Base-by-base conservation (phyloP, 805 yeast genomes). In the Saturnispora halmiae region DNA sequence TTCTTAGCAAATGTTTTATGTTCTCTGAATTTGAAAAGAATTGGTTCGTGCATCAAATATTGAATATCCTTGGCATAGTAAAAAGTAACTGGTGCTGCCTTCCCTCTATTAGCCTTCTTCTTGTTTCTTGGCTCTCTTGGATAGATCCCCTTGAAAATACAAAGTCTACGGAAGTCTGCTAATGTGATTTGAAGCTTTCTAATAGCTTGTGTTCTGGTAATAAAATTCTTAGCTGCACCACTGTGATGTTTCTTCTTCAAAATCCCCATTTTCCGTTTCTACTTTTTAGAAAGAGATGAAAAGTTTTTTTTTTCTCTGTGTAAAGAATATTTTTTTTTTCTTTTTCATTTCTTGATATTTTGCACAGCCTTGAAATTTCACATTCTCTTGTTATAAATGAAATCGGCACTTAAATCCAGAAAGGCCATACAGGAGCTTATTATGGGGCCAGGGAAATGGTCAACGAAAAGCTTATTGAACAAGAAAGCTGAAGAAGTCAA, bases 71-170 rank as follows among this genome's bases (percentile, higher is more conserved):
- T 92, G 48, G 81, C 62, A 61, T 87, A 90, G 66, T 92, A 92
- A 60, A 92, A 94, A 3, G 98, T 92, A 19, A 82, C 82, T 35
- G 95, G 95, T 20, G 94, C 94, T 6, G 96, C 85, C n/a, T 95
- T 83, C 18, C 98, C 97, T 64, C 86, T 92, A 64, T 87, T 90
- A 45, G 96, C 96, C 71, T 86, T 88, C 77, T 82, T 86, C 68
- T 88, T 92, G 64, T 85, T 86, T 53, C 88, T 72, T 35, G 97
- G 97, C 59, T 87, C 96, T 60, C 98, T 77, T 41, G 98, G 98
- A 59, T 86, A 92, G 49, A 92, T 88, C 39, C 98, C 98, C 63
- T 92, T 92, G 73, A 92, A 86, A 60, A 92, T 92, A 72, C 98
- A 92, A 58, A 92, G 72, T 56, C 98, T 78, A 66, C 95, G 79